Evolutionary conservation across 169 alveolate species (phyloP).

Genomic region (Condylostoma magnum): DNA sequence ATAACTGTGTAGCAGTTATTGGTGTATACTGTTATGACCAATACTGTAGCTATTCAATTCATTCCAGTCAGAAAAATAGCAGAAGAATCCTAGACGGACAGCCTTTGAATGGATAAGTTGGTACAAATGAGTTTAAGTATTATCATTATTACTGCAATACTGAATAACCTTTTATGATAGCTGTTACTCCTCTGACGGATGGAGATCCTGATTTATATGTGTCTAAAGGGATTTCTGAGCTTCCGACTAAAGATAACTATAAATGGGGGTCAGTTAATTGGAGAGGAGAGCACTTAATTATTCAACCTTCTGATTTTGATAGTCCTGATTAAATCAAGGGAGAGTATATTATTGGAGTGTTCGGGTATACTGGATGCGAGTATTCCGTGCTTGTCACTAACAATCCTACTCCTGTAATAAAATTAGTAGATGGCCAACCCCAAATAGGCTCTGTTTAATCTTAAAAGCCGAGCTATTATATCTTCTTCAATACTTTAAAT

Average conservation of each 20-base stretch:
- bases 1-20: neutral
- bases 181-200: neutral
- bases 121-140: neutral
- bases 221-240: neutral
- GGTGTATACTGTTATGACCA: slow-evolving; percentile 1
- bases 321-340: neutral
- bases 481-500: neutral
- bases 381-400: neutral
- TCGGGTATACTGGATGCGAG: neutral
- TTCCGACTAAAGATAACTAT: neutral
- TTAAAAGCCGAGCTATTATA: neutral
- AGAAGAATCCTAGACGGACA: neutral
- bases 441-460: neutral
- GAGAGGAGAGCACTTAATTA: slow-evolving; percentile 7
- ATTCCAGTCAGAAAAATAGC: neutral
- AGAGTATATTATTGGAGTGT: slow-evolving; percentile 16
- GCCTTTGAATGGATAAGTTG: neutral
- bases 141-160: slow-evolving; percentile 8
- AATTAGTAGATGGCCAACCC: neutral
- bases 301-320: neutral
- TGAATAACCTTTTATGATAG: neutral
- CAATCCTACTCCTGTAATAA: neutral
- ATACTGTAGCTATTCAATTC: neutral
- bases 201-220: slow-evolving; percentile 31
- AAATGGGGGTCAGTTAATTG: slow-evolving; percentile 20